These are phyloP conservation scores for Elaeagnus macrophylla DNA, from an alignment of 306 rosid species.

Conservation along the genomic window DNA sequence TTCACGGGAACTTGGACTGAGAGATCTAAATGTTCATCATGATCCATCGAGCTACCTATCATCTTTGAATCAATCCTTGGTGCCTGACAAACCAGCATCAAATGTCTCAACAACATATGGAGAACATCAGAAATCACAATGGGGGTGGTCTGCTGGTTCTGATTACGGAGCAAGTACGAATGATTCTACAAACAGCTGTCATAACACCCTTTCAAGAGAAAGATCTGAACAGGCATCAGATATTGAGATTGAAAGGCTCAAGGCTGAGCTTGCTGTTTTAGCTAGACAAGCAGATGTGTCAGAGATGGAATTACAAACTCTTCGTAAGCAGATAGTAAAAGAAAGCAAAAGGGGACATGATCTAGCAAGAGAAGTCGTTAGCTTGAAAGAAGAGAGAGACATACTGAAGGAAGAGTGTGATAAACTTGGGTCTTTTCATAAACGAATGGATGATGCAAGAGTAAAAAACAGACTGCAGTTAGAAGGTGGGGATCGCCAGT, in stretches of 20 bases:
- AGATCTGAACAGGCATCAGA: slow-evolving; percentile 28
- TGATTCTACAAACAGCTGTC: slow-evolving; percentile 41
- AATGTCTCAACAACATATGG: slow-evolving; percentile 34
- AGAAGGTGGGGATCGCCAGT: slow-evolving; percentile 51
- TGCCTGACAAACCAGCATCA: slow-evolving; percentile 33
- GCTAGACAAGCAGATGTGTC: slow-evolving; percentile 73
- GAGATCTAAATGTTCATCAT: slow-evolving; percentile 30
- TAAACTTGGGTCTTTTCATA: slow-evolving; percentile 51
- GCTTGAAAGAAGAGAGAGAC: slow-evolving; percentile 80
- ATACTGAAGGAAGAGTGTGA: slow-evolving; percentile 53
- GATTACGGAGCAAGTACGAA: slow-evolving; percentile 43
- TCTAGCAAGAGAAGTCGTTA: slow-evolving; percentile 46
- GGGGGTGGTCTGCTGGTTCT: slow-evolving; percentile 61
- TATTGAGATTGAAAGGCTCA: slow-evolving; percentile 58
- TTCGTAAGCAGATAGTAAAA: slow-evolving; percentile 77
- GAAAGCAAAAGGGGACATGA: slow-evolving; percentile 87
- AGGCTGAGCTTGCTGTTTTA: slow-evolving; percentile 56
- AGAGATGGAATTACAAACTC: slow-evolving; percentile 88
- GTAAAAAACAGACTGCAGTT: slow-evolving; percentile 39
- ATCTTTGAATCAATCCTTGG: slow-evolving; percentile 29
- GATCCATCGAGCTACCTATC: slow-evolving; percentile 33
- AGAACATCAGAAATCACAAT: slow-evolving; percentile 45
- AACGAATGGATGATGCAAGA: slow-evolving; percentile 45
- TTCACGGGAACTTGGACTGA: slow-evolving; percentile 44
- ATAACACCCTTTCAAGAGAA: slow-evolving; percentile 33